Evolutionary conservation across 805 yeast genomes (phyloP).

Genomic region (Pichia occidentalis): DNA sequence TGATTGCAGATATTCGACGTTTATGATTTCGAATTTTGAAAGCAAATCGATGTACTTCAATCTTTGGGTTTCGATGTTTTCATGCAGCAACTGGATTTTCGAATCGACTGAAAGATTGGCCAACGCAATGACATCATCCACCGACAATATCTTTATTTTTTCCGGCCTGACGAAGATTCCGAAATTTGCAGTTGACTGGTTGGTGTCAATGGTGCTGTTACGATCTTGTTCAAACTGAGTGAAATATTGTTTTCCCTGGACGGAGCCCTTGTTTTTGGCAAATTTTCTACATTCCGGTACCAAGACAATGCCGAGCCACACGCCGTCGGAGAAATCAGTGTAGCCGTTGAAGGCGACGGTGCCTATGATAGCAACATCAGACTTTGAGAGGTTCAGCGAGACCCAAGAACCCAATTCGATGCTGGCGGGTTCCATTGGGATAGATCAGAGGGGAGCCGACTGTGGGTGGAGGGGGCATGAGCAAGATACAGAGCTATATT

Average conservation of each 20-base stretch:
- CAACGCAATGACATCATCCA: conserved; percentile 16
- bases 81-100: background rate
- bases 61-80: background rate
- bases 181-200: background rate
- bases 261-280: conserved; percentile 47
- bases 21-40: conserved; percentile 28
- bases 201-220: too few relatives aligned
- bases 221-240: too few relatives aligned
- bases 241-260: conserved; percentile 40
- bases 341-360: conserved; percentile 43
- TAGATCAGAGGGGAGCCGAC: too few relatives aligned
- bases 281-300: conserved; percentile 21
- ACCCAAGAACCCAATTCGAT: conserved; percentile 18
- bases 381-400: conserved; percentile 30
- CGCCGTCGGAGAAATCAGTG: conserved; percentile 54
- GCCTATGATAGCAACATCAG: conserved; percentile 33
- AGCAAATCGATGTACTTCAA: background rate
- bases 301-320: conserved; percentile 48
- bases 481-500: too few relatives aligned
- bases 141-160: conserved; percentile 14
- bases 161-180: conserved; percentile 9
- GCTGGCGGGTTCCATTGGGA: too few relatives aligned
- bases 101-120: conserved; percentile 1
- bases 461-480: too few relatives aligned
- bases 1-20: conserved; percentile 41